A percentile compares a stretch with the other conserved stretches of the same genome.
Conservation (phyloP, 129 eudicot genomes). For the Flaveria ramosissima region DNA sequence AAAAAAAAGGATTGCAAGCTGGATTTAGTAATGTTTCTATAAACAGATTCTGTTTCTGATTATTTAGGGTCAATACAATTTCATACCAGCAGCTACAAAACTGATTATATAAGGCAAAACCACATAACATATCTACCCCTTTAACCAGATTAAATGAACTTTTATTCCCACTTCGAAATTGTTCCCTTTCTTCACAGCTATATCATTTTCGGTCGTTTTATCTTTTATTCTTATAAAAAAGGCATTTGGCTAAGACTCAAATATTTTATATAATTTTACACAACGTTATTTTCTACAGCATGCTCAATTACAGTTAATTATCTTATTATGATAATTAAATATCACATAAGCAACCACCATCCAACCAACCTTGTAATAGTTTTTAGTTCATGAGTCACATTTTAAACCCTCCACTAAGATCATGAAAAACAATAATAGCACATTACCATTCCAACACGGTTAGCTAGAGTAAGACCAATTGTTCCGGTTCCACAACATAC, state of each 20-base stretch:
- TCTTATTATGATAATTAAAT: not conserved
- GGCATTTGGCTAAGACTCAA: not conserved
- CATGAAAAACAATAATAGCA: not conserved
- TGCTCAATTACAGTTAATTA: not conserved
- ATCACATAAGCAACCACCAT: not conserved
- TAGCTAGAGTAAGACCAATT: slow-evolving; percentile 86
- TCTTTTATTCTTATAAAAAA: not conserved
- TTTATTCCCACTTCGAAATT: not conserved
- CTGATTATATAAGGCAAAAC: not conserved
- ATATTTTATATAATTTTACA: not conserved
- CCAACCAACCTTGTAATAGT: slow-evolving; percentile 6
- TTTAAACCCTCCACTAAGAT: not conserved
- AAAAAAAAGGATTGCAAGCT: slow-evolving; percentile 22
- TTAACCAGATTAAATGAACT: not conserved
- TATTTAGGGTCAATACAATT: not conserved
- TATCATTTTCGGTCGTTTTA: not conserved
- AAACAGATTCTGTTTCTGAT: not conserved
- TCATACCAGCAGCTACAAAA: not conserved
- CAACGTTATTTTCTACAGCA: not conserved
- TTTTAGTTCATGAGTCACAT: not conserved
- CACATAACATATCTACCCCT: not conserved
- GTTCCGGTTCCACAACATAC: slow-evolving; percentile 98
- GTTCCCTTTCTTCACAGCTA: not conserved
- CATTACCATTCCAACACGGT: slow-evolving; percentile 96
- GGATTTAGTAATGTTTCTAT: slow-evolving; percentile 12